Evolutionary conservation across 345 rosid genomes (phyloP).

Genomic region (Luvunga scandens): DNA sequence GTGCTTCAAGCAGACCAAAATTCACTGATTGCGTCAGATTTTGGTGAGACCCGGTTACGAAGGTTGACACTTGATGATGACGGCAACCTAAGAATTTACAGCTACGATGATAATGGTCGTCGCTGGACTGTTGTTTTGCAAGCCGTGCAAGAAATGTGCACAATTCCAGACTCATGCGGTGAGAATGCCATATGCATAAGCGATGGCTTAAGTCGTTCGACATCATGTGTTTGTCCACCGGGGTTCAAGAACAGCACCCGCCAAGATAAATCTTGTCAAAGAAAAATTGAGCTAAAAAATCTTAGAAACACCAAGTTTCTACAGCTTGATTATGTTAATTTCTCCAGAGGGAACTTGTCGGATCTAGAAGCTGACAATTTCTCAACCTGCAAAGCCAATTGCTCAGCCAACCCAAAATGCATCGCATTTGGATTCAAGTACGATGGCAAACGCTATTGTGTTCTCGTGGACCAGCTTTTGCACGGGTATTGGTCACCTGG

Average conservation of each 20-base stretch:
- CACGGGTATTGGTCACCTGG: constrained; percentile 70
- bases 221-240: constrained; percentile 52
- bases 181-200: constrained; percentile 49
- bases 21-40: constrained; percentile 37
- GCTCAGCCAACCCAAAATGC: constrained; percentile 29
- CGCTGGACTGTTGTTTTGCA: constrained; percentile 49
- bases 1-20: constrained; percentile 8
- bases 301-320: constrained; percentile 35
- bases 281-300: constrained; percentile 24
- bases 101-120: constrained; percentile 7
- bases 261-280: constrained; percentile 26
- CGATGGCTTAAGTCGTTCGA: constrained; percentile 24
- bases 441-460: constrained; percentile 53
- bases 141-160: constrained; percentile 49
- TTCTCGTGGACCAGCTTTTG: constrained; percentile 36
- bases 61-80: constrained; percentile 47
- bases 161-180: constrained; percentile 48
- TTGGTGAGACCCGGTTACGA: constrained; percentile 16
- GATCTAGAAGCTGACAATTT: constrained; percentile 23
- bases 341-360: constrained; percentile 40
- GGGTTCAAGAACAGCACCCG: constrained; percentile 29
- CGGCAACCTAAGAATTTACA: constrained; percentile 48
- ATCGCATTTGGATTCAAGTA: constrained; percentile 52
- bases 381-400: constrained; percentile 35
- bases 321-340: constrained; percentile 62